Percentiles rank a stretch among this genome's conserved stretches.
Conservation (phyloP, 2,329 filamentous ascomycete genomes). For the Ophiostoma himal-ulmi region DNA sequence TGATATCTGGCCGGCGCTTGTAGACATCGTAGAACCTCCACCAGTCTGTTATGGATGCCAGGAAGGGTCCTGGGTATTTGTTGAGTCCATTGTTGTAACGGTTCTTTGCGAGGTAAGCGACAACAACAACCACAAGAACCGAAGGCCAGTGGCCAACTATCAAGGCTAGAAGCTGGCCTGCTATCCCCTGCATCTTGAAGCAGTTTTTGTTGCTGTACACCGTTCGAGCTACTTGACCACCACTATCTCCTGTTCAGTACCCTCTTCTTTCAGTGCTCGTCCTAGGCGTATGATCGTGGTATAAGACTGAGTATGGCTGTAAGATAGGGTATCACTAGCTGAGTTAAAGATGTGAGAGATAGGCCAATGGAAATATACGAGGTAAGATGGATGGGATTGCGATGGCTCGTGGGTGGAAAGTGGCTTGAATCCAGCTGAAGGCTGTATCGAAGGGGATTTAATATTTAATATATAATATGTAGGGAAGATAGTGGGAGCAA, state of each 20-base stretch:
- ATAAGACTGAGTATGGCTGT: background rate
- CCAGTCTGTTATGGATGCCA: conserved; percentile 64
- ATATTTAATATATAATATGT: background rate
- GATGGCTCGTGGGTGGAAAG: background rate
- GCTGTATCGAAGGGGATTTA: background rate
- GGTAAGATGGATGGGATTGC: background rate
- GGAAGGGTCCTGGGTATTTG: conserved; percentile 64
- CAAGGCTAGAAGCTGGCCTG: conserved; percentile 34
- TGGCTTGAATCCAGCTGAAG: background rate
- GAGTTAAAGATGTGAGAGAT: background rate
- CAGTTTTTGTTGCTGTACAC: background rate
- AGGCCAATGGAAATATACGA: background rate
- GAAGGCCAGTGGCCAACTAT: conserved; percentile 42
- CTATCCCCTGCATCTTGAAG: conserved; percentile 30
- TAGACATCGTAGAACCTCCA: conserved; percentile 70
- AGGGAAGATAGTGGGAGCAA: background rate
- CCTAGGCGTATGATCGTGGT: background rate
- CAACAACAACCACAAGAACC: conserved; percentile 32
- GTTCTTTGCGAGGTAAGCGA: conserved; percentile 44
- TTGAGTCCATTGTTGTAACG: conserved; percentile 54
- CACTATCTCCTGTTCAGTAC: background rate
- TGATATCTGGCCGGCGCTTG: conserved; percentile 58
- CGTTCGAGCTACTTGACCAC: background rate
- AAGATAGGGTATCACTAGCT: no score
- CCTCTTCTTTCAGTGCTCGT: background rate